A percentile compares a stretch with the other conserved stretches of the same genome.
Conservation (phyloP, 75 land plant species). For the Pinus albicaulis region DNA sequence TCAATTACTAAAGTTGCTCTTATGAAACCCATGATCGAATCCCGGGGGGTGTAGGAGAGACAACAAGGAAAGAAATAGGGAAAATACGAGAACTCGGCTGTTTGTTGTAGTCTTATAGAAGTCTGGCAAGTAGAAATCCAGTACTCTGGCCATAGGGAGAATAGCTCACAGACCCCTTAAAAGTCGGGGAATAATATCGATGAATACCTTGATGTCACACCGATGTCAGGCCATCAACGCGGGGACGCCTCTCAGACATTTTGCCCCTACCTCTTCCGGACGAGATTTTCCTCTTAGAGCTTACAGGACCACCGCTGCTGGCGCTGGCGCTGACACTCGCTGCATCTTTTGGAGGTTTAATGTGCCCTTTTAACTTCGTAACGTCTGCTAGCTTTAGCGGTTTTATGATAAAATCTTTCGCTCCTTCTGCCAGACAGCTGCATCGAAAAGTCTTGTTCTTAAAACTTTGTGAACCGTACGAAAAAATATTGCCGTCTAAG, state of each 20-base stretch:
- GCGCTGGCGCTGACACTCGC: not conserved
- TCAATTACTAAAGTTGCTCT: no score
- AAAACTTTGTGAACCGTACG: not conserved
- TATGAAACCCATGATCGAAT: no score
- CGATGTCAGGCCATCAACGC: not conserved
- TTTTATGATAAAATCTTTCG: constrained; percentile 30
- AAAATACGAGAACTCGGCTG: no score
- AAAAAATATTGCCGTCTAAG: no score
- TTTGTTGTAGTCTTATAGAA: no score
- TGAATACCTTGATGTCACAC: not conserved
- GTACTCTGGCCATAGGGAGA: no score
- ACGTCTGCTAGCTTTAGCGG: constrained; percentile 24
- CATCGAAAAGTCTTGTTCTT: not conserved
- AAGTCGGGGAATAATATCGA: no score
- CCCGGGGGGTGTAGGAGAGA: no score
- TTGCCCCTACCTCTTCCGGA: constrained; percentile 7
- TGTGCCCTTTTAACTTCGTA: constrained; percentile 14
- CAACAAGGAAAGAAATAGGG: no score
- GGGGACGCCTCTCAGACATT: constrained; percentile 8
- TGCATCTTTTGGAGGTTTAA: constrained; percentile 5
- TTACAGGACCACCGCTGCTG: not conserved
- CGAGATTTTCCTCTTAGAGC: constrained; percentile 14
- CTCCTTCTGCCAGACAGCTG: constrained; percentile 33
- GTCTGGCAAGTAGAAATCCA: no score
- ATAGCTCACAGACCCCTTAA: no score